phyloP scores from a whole-genome alignment of 2,329 filamentous ascomycete genomes.

The Erysiphe neolycopersici region DNA sequence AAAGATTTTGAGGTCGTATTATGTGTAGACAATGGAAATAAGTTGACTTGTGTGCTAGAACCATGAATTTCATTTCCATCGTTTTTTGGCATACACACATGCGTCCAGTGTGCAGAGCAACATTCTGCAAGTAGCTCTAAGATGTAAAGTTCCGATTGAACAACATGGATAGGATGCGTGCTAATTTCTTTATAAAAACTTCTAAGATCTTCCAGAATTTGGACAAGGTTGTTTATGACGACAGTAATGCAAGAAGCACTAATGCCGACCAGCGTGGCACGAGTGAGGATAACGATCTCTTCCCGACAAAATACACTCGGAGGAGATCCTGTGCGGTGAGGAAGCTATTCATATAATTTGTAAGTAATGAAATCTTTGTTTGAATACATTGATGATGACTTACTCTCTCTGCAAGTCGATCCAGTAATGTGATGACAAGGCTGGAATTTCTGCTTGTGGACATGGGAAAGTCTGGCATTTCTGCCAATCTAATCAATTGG shows the following conservation, averaged over 20 bases:
- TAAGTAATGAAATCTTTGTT: slow-evolving; percentile 1
- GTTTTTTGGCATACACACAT: slow-evolving; percentile 13
- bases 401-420: slow-evolving; percentile 35
- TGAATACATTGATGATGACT: slow-evolving; percentile 2
- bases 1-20: slow-evolving; percentile 1
- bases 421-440: slow-evolving; percentile 33
- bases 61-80: slow-evolving; percentile 4
- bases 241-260: slow-evolving; percentile 25
- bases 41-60: slow-evolving; percentile 7
- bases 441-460: slow-evolving; percentile 31
- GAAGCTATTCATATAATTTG: slow-evolving; percentile 20
- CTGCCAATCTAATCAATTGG: slow-evolving; percentile 7
- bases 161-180: slow-evolving; percentile 29
- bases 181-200: slow-evolving; percentile 24
- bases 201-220: slow-evolving; percentile 29
- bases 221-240: slow-evolving; percentile 29
- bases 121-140: slow-evolving; percentile 36
- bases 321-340: slow-evolving; percentile 32
- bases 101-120: slow-evolving; percentile 32
- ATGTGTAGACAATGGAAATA: background rate
- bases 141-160: slow-evolving; percentile 38
- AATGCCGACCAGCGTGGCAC: slow-evolving; percentile 32
- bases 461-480: slow-evolving; percentile 5
- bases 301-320: slow-evolving; percentile 30
- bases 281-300: slow-evolving; percentile 32